A percentile compares a stretch with the other conserved stretches of the same genome.
Evolutionary conservation across 140 eudicot genomes (phyloP).

Genomic region (Cichorium intybus): DNA sequence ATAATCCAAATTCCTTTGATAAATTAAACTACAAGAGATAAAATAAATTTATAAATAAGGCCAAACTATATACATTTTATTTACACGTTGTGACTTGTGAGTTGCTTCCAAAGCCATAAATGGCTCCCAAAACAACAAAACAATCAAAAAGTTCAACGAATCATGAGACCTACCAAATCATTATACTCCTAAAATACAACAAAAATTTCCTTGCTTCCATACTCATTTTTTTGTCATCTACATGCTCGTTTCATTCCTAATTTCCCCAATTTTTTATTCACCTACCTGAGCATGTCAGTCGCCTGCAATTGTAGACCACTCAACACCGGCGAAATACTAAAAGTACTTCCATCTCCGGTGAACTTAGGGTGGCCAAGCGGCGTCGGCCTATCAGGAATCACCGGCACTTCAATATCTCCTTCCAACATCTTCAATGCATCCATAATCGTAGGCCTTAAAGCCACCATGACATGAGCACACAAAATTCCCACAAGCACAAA

Average conservation of each 20-base stretch:
- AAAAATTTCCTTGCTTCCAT: background rate
- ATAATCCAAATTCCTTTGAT: background rate
- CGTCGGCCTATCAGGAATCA: slow-evolving; percentile 67
- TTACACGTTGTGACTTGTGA: slow-evolving; percentile 5
- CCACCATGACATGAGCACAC: slow-evolving; percentile 94
- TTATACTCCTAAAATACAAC: slow-evolving; percentile 3
- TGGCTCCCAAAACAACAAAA: slow-evolving; percentile 15
- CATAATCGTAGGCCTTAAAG: slow-evolving; percentile 71
- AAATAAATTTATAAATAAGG: background rate
- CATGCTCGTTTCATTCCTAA: background rate
- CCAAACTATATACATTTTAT: slow-evolving; percentile 13
- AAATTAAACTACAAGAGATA: background rate
- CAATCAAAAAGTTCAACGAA: background rate
- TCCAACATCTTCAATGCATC: slow-evolving; percentile 83
- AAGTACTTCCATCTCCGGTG: slow-evolving; percentile 37
- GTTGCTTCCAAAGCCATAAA: background rate
- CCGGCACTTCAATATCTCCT: slow-evolving; percentile 83
- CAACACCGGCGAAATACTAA: slow-evolving; percentile 68
- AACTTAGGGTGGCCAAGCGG: slow-evolving; percentile 68
- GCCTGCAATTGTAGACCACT: slow-evolving; percentile 53
- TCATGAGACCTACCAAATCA: slow-evolving; percentile 7
- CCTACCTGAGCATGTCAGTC: slow-evolving; percentile 71
- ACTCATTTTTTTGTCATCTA: background rate
- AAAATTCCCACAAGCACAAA: slow-evolving; percentile 70
- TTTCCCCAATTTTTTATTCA: slow-evolving; percentile 5